These are phyloP conservation scores for Clitopilus passeckerianus DNA, from an alignment of 768 basidiomycete genomes.

Conservation along the genomic window DNA sequence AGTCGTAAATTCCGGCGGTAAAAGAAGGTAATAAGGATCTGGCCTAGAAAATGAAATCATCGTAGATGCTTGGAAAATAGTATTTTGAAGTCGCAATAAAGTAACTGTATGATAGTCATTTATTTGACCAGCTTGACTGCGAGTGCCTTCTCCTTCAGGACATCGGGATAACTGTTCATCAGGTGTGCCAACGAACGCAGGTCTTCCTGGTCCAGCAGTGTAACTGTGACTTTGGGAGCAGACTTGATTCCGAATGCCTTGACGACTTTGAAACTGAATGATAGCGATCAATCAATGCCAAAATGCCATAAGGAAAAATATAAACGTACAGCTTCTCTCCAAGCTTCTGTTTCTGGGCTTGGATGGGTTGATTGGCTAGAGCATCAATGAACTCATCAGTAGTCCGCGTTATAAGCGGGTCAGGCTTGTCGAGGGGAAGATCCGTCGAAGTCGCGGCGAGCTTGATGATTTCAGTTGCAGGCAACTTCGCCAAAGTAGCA, in stretches of 20 bases:
- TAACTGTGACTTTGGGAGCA: slow-evolving; percentile 82
- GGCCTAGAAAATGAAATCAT: background rate
- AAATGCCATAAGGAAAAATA: background rate
- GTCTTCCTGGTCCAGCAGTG: slow-evolving; percentile 81
- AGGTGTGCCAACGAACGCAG: slow-evolving; percentile 78
- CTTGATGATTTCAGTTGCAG: slow-evolving; percentile 71
- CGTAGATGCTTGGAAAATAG: background rate
- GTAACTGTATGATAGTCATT: slow-evolving; percentile 3
- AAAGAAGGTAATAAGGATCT: background rate
- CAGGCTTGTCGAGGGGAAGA: slow-evolving; percentile 64
- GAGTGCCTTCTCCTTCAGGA: slow-evolving; percentile 75
- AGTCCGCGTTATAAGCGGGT: slow-evolving; percentile 60
- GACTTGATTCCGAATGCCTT: slow-evolving; percentile 81
- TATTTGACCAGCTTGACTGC: slow-evolving; percentile 25
- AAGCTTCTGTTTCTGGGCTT: slow-evolving; percentile 71
- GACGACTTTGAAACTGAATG: slow-evolving; percentile 45
- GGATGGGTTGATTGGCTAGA: slow-evolving; percentile 47
- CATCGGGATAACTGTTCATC: slow-evolving; percentile 80
- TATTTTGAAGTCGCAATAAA: too few species aligned
- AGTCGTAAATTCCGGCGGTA: slow-evolving; percentile 2
- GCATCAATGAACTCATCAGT: slow-evolving; percentile 73
- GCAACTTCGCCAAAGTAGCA: slow-evolving; percentile 63
- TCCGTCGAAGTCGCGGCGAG: slow-evolving; percentile 49
- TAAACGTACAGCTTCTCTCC: slow-evolving; percentile 65
- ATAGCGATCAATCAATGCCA: background rate